Base-by-base conservation (phyloP, 2,329 filamentous ascomycete genomes). In the Fusarium hostae region DNA sequence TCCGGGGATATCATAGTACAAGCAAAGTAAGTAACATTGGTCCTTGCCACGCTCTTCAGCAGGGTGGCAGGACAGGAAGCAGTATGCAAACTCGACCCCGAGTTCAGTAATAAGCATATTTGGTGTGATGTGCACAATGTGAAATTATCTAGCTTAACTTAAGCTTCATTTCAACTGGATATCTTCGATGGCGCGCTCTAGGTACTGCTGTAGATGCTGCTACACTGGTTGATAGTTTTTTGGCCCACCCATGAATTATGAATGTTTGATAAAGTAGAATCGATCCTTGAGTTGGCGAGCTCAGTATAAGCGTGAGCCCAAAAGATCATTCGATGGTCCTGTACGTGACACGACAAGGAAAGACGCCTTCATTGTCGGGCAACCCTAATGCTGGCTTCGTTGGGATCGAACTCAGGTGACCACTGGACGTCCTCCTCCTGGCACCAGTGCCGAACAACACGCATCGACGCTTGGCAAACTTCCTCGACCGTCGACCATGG, bases 401-500 rank as follows among this genome's bases (percentile, higher is more conserved):
- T 74, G 16, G 78, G 66, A 20, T 71, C 72, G 30, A 83, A 75
- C 71, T 83, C 79, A 2, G 83, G 80, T n/a, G 76, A 74, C 86
- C 86, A 88, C 22, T 81, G 77, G n/a, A 86, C 81, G 9, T 77
- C 76, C 64, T 87, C 84, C 6, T 82, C 80, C 12, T 80, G 79
- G 47, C 82, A 83, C 83, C 85, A 87, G 28, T 79, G 76, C 5
- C 78, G 79, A 69, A 87, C 76, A 8, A 86, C 76, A 10, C 76
- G 78, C 60, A 87, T 71, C 16, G 81, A 79, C 9, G 78, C 76
- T 11, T 78, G 74, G 16, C 83, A 82, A 10, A 82, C 79, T 18
- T 86, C 85, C 61, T 86, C 84, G 13, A 86, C 77, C 6, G 79
- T 79, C 12, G 81, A 82, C 84, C 85, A 86, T 1, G 83, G 82